Evolutionary conservation across 352 stramenopile genomes (phyloP).

Genomic region (Phytopythium oedochilum): DNA sequence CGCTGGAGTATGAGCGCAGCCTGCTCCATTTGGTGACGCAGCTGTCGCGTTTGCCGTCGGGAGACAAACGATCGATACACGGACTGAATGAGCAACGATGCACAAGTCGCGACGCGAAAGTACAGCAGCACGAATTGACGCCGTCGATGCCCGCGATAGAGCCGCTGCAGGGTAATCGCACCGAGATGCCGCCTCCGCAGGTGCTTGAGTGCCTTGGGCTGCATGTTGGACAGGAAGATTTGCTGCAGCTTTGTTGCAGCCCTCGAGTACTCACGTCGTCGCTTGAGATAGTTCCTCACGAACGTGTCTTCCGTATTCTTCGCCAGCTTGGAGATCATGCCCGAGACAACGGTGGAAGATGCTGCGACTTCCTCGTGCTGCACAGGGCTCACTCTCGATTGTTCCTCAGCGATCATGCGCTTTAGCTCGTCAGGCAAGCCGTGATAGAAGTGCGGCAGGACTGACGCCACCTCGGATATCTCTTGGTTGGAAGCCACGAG

Average conservation of each 20-base stretch:
- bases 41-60: conserved; percentile 25
- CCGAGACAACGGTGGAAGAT: conserved; percentile 6
- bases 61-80: conserved; percentile 56
- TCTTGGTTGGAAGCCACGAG: conserved; percentile 41
- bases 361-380: not conserved
- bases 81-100: conserved; percentile 57
- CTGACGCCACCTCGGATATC: conserved; percentile 13
- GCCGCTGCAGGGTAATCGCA: conserved; percentile 48
- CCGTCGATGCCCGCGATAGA: conserved; percentile 47
- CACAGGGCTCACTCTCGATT: conserved; percentile 14
- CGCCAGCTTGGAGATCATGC: conserved; percentile 26
- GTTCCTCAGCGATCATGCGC: conserved; percentile 61
- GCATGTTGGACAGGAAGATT: conserved; percentile 31
- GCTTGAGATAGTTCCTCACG: conserved; percentile 54
- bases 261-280: conserved; percentile 32
- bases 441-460: conserved; percentile 75
- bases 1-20: conserved; percentile 39
- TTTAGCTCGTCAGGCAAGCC: conserved; percentile 68
- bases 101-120: conserved; percentile 45
- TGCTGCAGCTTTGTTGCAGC: conserved; percentile 56
- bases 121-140: conserved; percentile 47
- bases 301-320: conserved; percentile 60
- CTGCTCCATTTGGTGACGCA: conserved; percentile 18
- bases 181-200: conserved; percentile 35
- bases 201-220: conserved; percentile 39